Conservation (phyloP, 495 filamentous ascomycete species). For the Talaromyces thailandensis region DNA sequence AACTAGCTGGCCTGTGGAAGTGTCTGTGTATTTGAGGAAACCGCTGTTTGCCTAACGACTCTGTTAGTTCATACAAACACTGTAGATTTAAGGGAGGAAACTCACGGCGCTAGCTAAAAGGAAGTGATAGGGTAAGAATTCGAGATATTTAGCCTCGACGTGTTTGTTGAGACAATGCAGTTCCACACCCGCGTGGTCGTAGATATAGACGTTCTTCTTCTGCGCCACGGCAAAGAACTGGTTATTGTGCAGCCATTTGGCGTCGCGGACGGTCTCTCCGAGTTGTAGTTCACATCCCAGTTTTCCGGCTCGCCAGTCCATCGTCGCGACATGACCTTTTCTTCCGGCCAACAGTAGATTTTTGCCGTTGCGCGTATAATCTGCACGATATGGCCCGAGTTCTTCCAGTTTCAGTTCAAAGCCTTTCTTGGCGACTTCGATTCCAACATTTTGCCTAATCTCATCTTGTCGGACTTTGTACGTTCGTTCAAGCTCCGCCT, state of each 20-base stretch:
- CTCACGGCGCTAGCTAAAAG: slow-evolving; percentile 76
- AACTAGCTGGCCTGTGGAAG: slow-evolving; percentile 80
- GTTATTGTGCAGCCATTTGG: slow-evolving; percentile 89
- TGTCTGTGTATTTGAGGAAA: slow-evolving; percentile 89
- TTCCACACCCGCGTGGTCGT: slow-evolving; percentile 82
- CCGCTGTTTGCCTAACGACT: slow-evolving; percentile 61
- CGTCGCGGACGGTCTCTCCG: slow-evolving; percentile 80
- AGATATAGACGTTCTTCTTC: slow-evolving; percentile 95
- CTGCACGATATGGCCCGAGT: slow-evolving; percentile 76
- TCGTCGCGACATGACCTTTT: slow-evolving; percentile 91
- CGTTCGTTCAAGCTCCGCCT: slow-evolving; percentile 79
- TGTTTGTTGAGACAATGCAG: slow-evolving; percentile 84
- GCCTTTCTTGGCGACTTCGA: slow-evolving; percentile 81
- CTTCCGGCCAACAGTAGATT: slow-evolving; percentile 76
- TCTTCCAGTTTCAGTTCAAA: slow-evolving; percentile 81
- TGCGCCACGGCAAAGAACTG: slow-evolving; percentile 96
- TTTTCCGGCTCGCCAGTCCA: slow-evolving; percentile 93
- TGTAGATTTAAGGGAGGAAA: slow-evolving; percentile 5
- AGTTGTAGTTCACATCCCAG: slow-evolving; percentile 86
- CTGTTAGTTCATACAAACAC: slow-evolving; percentile 4
- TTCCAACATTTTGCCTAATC: slow-evolving; percentile 61
- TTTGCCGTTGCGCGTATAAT: slow-evolving; percentile 84
- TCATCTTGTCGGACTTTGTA: slow-evolving; percentile 88
- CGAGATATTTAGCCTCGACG: slow-evolving; percentile 86
- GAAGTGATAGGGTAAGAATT: slow-evolving; percentile 95